Evolutionary conservation across 2,329 filamentous ascomycete species (phyloP), one percentile per base, ranked within the genome.

Genomic region (Calonectria fujianensis): DNA sequence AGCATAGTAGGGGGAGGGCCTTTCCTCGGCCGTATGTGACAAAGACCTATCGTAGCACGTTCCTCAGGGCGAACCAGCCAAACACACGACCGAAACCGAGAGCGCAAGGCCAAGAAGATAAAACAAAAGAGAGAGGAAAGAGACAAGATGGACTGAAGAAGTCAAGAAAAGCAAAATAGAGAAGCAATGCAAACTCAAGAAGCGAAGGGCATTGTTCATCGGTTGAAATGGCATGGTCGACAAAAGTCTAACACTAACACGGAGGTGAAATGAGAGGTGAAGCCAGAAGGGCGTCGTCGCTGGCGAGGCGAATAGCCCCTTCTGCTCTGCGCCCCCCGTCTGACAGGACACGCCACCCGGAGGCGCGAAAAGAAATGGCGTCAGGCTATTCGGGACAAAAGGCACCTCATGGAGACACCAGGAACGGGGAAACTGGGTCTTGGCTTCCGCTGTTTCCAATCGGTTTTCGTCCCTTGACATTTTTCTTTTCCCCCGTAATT

Each of bases 331-430:
- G 39, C 31, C 29, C 41, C 39, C 69, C 59, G 69, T 71, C 71
- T 70, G 71, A 73, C 70, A 41, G 59, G 74, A 78, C 79, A 79
- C 75, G 79, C 79, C 78, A 81, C 74, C 77, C 67, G 64, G 71
- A 32, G 69, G 65, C 52, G 41, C 35, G 41, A 69, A 48, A 70
- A n/a, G 57, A 39, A 41, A 61, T 61, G 57, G 57, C 57, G 75
- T 77, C 79, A 81, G 73, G 79, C 70, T 76, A 76, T 77, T 76
- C 72, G 72, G 74, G 68, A 29, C 50, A 61, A 63, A 79, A 79
- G 76, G 73, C 77, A 81, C 70, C 79, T 79, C 77, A 79, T 77
- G 74, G 78, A 76, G 74, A 74, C 79, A 74, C 54, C 54, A 68
- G 73, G 69, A 61, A 35, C 39, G 52, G 69, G 72, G 74, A 57